Evolutionary conservation across 2,329 filamentous ascomycete species (phyloP), one percentile per base, ranked within the genome.

Genomic region (Elsinoe australis): DNA sequence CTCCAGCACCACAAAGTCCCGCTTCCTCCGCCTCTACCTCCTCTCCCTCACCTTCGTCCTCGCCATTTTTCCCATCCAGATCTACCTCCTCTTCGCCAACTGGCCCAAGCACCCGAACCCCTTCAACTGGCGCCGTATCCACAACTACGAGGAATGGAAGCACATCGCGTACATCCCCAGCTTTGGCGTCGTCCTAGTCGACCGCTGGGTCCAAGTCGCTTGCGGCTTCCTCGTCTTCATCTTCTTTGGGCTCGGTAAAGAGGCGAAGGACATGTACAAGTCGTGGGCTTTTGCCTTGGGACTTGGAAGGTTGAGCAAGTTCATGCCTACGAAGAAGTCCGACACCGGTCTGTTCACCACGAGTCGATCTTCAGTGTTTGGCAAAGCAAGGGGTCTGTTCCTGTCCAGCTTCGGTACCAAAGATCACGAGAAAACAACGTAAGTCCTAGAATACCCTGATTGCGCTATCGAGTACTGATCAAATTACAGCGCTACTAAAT

Each of bases 231-330:
- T 79, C 19, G 63, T 78, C 9, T 84, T 84, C 58, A 46, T 74
- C n/a, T 75, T 81, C 56, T 83, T 83, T 54, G 81, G 82, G 6
- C 72, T 79, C 12, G 81, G 80, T 22, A 67, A 66, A 19, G 81
- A 85, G 56, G 80, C 80, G 0, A 64, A 68, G 3, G 64, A 67
- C 18, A 73, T 77, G 61, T 82, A 82, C 57, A 67, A 66, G 21
- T 29, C 26, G 12, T 29, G 26, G 26, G 26, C 26, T 29, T 12
- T 29, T 12, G 12, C 26, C 12, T 6, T 29, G 6, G 26, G 26
- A 7, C 26, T 29, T 7, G 26, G 26, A 6, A 12, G 26, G 7
- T 12, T 29, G 12, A 12, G 7, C 6, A 29, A 29, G 26, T 29
- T 29, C 26, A 7, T 29, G 26, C 26, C 26, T 12, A 29, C 6